Base-by-base conservation (phyloP, 345 rosid species). In the Acer saccharum region DNA sequence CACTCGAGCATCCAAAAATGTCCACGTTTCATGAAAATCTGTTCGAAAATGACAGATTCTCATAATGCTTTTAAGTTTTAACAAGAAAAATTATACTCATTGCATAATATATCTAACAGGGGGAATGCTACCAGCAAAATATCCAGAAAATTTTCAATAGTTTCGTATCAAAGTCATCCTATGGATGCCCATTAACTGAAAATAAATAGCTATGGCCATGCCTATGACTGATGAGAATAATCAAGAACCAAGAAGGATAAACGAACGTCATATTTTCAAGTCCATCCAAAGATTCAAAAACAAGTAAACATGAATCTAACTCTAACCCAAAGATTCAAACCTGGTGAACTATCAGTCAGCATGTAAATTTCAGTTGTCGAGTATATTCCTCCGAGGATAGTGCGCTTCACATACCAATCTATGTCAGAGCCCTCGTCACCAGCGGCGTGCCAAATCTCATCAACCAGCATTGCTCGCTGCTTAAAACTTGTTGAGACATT, bases 331-430 rank as follows among this genome's bases (percentile, higher is more conserved):
- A 43, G 12, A 21, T 16, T 9, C 16, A 60, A 80, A 96, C 98
- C 98, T 84, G 93, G 84, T 29, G 98, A 96, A 81, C 89, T 91
- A 80, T 96, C 98, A 0, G 99, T 90, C 75, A 91, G 89, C 99
- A 94, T 94, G 88, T 91, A 96, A 77, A 94, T 83, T 88, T 96
- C 99, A 0, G 99, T 87, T 54, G 98, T 92, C 17, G 98, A 94
- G 89, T 96, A 94, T 78, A 96, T 88, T 23, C 97, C 99, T 76
- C 98, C 99, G 43, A 96, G 90, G 35, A 96, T 80, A 60, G 97
- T 92, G 68, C 98, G 91, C 84, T 91, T 94, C 58, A 89, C 94
- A 76, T 92, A 94, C 97, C 99, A 94, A 86, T 94, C 94, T 23
- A 92, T 71, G 84, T 88, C 91, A 66, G 94, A 80, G 60, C 91